These are phyloP conservation scores for Zalaria sp. DNA, from an alignment of 2,329 filamentous ascomycete species.

Conservation along the genomic window DNA sequence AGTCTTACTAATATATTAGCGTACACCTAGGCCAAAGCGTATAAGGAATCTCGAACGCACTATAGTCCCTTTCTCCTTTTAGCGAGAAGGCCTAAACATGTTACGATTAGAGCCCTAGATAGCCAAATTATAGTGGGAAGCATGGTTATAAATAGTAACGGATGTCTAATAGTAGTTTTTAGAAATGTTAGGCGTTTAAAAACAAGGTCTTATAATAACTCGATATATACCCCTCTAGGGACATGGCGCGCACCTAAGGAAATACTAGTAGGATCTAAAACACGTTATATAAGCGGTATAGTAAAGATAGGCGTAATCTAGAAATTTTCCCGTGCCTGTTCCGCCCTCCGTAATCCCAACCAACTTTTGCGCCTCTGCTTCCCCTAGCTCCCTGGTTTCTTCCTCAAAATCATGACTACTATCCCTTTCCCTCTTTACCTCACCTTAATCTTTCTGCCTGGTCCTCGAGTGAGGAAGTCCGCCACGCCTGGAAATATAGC, in stretches of 20 bases:
- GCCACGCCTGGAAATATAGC: constrained; percentile 5
- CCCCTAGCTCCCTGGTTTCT: not conserved
- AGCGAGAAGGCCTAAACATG: constrained; percentile 53
- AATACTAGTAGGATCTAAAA: not conserved
- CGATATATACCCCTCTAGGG: not conserved
- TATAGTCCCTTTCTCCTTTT: constrained; percentile 41
- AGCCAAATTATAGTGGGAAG: not conserved
- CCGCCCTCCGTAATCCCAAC: no score
- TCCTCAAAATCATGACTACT: not conserved
- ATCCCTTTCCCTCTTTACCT: no score
- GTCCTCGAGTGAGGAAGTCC: constrained; percentile 3
- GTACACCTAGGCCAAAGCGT: constrained; percentile 57
- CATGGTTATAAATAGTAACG: not conserved
- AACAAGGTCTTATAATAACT: not conserved
- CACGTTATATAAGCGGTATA: not conserved
- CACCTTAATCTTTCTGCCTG: constrained; percentile 1
- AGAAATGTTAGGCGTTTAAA: not conserved
- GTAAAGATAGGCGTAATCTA: not conserved
- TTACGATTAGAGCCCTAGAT: constrained; percentile 58
- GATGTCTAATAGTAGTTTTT: not conserved
- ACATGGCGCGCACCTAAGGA: not conserved
- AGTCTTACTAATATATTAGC: constrained; percentile 52
- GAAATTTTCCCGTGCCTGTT: no score
- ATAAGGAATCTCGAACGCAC: constrained; percentile 34
- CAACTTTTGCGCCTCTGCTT: not conserved